Evolutionary conservation across 2,329 filamentous ascomycete genomes (phyloP).

Genomic region (Monosporascus sp.): DNA sequence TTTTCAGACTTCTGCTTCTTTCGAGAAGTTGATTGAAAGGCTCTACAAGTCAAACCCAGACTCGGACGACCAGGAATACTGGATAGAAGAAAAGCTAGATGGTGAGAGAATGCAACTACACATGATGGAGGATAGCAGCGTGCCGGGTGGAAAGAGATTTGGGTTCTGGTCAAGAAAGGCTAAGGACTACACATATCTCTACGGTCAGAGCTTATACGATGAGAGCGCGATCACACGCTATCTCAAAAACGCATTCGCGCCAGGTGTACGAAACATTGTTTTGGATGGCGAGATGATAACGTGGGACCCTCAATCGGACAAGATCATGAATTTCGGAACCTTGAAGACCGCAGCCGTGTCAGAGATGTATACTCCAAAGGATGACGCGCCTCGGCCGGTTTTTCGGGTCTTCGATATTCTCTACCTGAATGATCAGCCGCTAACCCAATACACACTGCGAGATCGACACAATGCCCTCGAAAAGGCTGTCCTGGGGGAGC

Average conservation of each 20-base stretch:
- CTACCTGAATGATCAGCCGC: conserved; percentile 72
- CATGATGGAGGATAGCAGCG: conserved; percentile 66
- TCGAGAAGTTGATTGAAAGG: conserved; percentile 71
- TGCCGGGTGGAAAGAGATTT: conserved; percentile 68
- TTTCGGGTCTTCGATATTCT: conserved; percentile 89
- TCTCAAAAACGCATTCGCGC: conserved; percentile 69
- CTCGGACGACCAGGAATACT: conserved; percentile 72
- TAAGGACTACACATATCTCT: conserved; percentile 93
- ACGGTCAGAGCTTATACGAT: conserved; percentile 72
- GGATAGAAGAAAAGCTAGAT: conserved; percentile 97
- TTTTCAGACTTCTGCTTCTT: conserved; percentile 74
- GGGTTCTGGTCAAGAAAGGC: conserved; percentile 93
- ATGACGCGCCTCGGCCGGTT: conserved; percentile 64
- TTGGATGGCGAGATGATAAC: conserved; percentile 98
- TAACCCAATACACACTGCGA: conserved; percentile 77
- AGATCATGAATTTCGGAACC: conserved; percentile 83
- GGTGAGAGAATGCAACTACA: conserved; percentile 97
- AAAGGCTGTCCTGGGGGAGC: conserved; percentile 62
- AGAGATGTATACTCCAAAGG: conserved; percentile 67
- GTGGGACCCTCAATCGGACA: conserved; percentile 84
- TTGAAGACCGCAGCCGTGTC: conserved; percentile 85
- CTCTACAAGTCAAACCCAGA: conserved; percentile 48
- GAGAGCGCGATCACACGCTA: conserved; percentile 75
- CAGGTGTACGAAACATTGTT: conserved; percentile 78
- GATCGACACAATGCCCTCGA: conserved; percentile 74